These are phyloP conservation scores for Annona cherimola DNA, from an alignment of 164 flowering plant species.

Conservation along the genomic window DNA sequence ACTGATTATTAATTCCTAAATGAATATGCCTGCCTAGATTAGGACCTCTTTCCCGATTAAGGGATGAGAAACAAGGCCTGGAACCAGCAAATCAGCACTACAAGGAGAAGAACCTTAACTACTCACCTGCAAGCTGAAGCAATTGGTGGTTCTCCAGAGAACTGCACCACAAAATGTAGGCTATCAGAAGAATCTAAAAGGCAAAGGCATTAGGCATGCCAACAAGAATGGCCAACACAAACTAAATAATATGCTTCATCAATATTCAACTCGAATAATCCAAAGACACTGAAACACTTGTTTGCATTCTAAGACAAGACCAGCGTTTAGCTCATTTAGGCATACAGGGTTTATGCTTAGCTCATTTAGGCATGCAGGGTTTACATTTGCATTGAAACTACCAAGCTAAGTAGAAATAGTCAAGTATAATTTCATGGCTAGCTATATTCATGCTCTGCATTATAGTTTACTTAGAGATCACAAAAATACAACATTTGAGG, in stretches of 20 bases:
- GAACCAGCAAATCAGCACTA: neutral
- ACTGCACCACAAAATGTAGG: neutral
- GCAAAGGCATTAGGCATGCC: neutral
- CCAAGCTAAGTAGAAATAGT: too few relatives aligned
- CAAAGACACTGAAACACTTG: neutral
- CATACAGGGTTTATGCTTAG: neutral
- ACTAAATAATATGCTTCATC: neutral
- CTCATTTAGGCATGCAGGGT: neutral
- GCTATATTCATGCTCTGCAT: too few relatives aligned
- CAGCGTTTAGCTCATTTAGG: neutral
- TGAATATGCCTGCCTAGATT: neutral
- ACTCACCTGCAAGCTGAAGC: constrained; percentile 12
- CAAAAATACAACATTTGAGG: too few relatives aligned
- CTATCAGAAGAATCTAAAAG: neutral
- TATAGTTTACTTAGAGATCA: too few relatives aligned
- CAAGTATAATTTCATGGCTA: too few relatives aligned
- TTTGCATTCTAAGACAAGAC: neutral
- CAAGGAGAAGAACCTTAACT: neutral
- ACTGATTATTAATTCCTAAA: neutral
- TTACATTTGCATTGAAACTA: too few relatives aligned
- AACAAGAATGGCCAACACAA: neutral
- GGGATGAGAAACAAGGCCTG: neutral
- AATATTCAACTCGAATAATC: neutral
- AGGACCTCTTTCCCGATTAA: neutral
- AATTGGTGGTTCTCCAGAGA: constrained; percentile 11